phyloP scores from a whole-genome alignment of 78 protist species.

The Monocercomonoides exilis region DNA sequence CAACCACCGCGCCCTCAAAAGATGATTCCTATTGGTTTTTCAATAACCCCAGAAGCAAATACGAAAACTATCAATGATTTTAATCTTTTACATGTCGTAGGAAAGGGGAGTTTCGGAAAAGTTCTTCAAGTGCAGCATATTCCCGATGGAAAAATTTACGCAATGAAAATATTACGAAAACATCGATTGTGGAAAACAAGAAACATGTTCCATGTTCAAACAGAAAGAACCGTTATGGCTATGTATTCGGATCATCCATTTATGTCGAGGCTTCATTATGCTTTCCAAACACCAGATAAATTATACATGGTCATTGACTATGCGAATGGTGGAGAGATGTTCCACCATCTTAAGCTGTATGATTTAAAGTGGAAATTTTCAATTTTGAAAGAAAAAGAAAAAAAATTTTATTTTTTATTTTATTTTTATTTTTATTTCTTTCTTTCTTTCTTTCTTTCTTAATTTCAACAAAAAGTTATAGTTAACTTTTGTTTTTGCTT shows the following conservation, averaged over 20 bases:
- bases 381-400: no score
- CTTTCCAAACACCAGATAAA: conserved; percentile 12
- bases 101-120: conserved; percentile 18
- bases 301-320: neutral
- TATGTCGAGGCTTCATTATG: neutral
- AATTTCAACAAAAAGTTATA: neutral
- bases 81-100: neutral
- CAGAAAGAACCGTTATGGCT: conserved; percentile 20
- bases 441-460: neutral
- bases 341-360: conserved; percentile 1
- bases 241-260: neutral
- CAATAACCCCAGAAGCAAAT: neutral
- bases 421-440: no score
- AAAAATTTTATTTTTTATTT: no score
- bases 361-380: neutral
- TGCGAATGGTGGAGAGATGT: conserved; percentile 16
- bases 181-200: neutral
- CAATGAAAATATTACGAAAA: conserved; percentile 12
- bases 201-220: neutral
- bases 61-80: neutral
- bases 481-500: no score
- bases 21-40: neutral
- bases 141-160: neutral
- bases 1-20: neutral
- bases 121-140: neutral